Conservation (phyloP, 108 stramenopile genomes). For the Cyclotella cryptica region DNA sequence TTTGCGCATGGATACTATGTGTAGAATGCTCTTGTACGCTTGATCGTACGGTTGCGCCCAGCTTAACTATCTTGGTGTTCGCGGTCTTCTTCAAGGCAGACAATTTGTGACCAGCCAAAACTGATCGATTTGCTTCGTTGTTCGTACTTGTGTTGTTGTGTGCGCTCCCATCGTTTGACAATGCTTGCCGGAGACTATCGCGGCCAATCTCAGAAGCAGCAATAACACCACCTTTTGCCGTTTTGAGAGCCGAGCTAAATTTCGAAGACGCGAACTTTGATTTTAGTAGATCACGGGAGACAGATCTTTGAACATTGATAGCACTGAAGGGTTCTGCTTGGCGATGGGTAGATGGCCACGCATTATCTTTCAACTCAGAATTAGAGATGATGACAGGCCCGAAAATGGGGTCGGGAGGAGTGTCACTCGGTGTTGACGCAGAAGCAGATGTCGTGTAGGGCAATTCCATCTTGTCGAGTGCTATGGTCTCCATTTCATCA, state of each 20-base stretch:
- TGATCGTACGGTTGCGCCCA: constrained; percentile 29
- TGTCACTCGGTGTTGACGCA: too few species aligned
- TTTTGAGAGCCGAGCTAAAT: constrained; percentile 39
- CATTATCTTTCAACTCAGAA: not conserved
- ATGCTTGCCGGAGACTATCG: constrained; percentile 31
- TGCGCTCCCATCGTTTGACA: constrained; percentile 4
- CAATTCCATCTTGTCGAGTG: constrained; percentile 3
- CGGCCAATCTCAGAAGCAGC: constrained; percentile 40
- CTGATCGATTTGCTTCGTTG: constrained; percentile 1
- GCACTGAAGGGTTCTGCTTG: not conserved
- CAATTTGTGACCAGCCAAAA: constrained; percentile 28
- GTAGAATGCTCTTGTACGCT: constrained; percentile 29
- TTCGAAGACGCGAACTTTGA: constrained; percentile 36
- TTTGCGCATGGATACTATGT: not conserved
- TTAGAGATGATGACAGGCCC: not conserved
- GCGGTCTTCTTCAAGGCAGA: constrained; percentile 25
- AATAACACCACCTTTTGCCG: constrained; percentile 40
- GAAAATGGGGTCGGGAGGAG: too few species aligned
- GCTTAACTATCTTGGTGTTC: constrained; percentile 2
- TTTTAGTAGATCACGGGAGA: constrained; percentile 30
- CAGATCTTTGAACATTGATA: not conserved
- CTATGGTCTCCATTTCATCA: constrained; percentile 26
- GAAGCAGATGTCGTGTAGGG: too few species aligned
- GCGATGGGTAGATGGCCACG: not conserved
- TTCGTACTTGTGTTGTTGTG: not conserved